These are phyloP conservation scores for Cantharellus cinnabarinus DNA, from an alignment of 768 basidiomycete genomes.

Conservation along the genomic window DNA sequence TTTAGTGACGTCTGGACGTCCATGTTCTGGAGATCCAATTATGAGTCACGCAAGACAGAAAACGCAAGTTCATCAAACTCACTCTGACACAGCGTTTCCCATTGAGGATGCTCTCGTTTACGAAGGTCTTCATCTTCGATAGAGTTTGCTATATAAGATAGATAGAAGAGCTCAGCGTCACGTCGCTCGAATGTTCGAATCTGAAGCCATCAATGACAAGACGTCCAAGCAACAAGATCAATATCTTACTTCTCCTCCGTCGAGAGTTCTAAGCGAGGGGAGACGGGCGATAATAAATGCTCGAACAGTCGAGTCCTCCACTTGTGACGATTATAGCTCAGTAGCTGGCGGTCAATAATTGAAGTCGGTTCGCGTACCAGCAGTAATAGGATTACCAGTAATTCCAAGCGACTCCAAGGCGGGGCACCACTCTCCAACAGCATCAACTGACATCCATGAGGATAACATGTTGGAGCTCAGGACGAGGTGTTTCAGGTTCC, in stretches of 20 bases:
- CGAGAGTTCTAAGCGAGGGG: constrained; percentile 37
- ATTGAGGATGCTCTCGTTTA: constrained; percentile 9
- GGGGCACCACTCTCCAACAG: constrained; percentile 49
- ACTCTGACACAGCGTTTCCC: neutral
- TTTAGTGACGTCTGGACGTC: neutral
- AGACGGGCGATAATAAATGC: constrained; percentile 48
- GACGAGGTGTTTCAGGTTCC: constrained; percentile 33
- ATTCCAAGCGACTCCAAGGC: constrained; percentile 38
- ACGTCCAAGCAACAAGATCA: neutral
- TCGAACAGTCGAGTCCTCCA: constrained; percentile 23
- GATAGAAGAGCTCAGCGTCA: constrained; percentile 71
- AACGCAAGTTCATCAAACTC: neutral
- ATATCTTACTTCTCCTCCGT: constrained; percentile 38
- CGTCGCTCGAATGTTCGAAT: constrained; percentile 46
- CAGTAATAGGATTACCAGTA: constrained; percentile 40
- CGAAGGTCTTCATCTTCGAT: neutral
- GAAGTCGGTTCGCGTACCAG: constrained; percentile 22
- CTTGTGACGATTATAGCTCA: neutral
- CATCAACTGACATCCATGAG: constrained; percentile 44
- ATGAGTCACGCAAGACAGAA: neutral
- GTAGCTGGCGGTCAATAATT: neutral
- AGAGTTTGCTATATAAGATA: neutral
- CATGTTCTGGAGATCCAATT: neutral
- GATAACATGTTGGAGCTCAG: constrained; percentile 39
- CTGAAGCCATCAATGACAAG: constrained; percentile 19